Base-by-base conservation (phyloP, 306 rosid genomes). In the Coriaria nepalensis region DNA sequence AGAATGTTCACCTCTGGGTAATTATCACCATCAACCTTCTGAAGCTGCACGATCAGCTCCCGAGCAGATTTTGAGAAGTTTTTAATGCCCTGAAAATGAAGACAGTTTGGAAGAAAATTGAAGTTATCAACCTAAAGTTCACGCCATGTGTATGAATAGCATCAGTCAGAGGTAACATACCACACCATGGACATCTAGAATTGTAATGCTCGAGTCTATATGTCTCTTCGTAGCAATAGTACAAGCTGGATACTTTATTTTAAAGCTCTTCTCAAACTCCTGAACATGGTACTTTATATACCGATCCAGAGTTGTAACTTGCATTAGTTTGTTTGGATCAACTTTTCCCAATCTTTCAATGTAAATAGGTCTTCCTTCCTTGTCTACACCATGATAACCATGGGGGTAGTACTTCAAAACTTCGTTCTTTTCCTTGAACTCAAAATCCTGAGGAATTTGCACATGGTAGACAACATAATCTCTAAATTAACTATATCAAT, bases 101-200 rank as follows among this genome's bases (percentile, higher is more conserved):
- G 5, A 43, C 37, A 54, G 29, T 20, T 20, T 20, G 29, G 29
- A 43, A 29, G 4, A 47, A 57, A 57, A 41, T 33, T 57, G 20
- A 68, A 52, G 63, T 33, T 20, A 20, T 20, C 29, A 20, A 20
- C 29, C 29, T 20, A 20, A 20, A 20, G 29, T 20, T 20, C 29
- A 20, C 3, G 29, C 3, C 1, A 20, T 20, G 3, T 20, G 2
- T 20, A 20, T 20, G 3, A 20, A 20, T 20, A 20, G 2, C 29
- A 20, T 1, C 2, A 20, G 29, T 20, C 29, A 20, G 29, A 20
- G 29, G 29, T 20, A 20, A 39, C 94, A 75, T 79, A 85, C 98
- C 93, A 90, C 95, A 76, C 98, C 98, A 62, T 90, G 98, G 58
- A 90, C 98, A 71, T 90, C 98, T 64, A 90, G 73, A 43, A 90